These are phyloP conservation scores for Raphanus hybrid DNA, from an alignment of 441 rosid genomes.

Conservation along the genomic window DNA sequence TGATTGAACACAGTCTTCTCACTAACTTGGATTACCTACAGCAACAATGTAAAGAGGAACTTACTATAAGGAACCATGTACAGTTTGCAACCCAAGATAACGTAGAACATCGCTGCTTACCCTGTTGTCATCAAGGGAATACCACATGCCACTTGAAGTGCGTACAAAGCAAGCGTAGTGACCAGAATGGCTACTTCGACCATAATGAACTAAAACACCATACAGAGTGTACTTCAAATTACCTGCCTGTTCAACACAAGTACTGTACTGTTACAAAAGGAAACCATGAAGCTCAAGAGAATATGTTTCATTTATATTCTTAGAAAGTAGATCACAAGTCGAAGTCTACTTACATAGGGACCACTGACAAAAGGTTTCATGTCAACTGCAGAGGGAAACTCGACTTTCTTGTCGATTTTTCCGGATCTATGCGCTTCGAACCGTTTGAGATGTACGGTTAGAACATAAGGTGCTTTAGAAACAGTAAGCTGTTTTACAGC, in stretches of 20 bases:
- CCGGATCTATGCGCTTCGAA: constrained; percentile 76
- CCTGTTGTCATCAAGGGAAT: constrained; percentile 90
- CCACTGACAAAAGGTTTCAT: constrained; percentile 85
- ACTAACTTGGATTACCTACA: constrained; percentile 82
- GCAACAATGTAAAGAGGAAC: constrained; percentile 33
- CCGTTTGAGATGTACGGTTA: constrained; percentile 87
- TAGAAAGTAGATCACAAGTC: neutral
- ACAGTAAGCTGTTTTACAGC: constrained; percentile 89
- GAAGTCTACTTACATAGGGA: constrained; percentile 67
- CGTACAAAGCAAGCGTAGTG: constrained; percentile 93
- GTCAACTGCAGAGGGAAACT: constrained; percentile 68
- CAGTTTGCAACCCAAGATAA: neutral
- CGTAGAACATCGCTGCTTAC: constrained; percentile 44
- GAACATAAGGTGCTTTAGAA: constrained; percentile 77
- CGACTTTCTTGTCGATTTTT: constrained; percentile 78
- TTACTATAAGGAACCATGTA: constrained; percentile 4
- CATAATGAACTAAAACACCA: constrained; percentile 93
- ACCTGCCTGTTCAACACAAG: constrained; percentile 68
- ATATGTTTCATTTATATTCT: too few relatives aligned
- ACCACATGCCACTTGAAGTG: constrained; percentile 93
- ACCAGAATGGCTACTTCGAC: constrained; percentile 89
- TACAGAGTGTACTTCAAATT: constrained; percentile 89
- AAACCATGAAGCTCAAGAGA: neutral
- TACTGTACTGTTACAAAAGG: neutral
- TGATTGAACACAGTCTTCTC: constrained; percentile 82